Base-by-base conservation (phyloP, 768 basidiomycete species). In the Serendipita vermifera region DNA sequence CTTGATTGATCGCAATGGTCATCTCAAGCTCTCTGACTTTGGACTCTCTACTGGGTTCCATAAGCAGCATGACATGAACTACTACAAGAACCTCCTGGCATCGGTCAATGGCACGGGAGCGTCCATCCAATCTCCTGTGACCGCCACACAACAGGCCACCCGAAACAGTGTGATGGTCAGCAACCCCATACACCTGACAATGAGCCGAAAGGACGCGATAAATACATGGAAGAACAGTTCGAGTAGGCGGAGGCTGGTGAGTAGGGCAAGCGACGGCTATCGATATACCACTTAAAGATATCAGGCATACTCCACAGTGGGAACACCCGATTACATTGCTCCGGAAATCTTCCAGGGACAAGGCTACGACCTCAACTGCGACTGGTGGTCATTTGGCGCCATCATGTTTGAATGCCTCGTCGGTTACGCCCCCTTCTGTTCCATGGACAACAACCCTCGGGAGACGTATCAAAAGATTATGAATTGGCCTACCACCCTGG, bases 11-110 rank as follows among this genome's bases (percentile, higher is more conserved):
- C 89, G 92, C 65, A 83, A 87, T 55, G 96, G 96, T 0, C 96
- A 99, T 69, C 77, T 99, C 72, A 99, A 99, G 67, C 79, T 99
- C 33, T 97, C 93, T 58, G 96, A 99, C 69, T 99, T 99, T 64
- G 94, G 96, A 57, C 80, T 99, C 43, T 96, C 94, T 1, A 98
- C 96, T n/a, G 96, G 96, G 2, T 98, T 98, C 71, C 93, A 97
- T 70, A 97, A 96, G 65, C 87, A 92, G 64, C 93, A 98, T 65
- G 93, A 97, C 67, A 90, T 91, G 22, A 83, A 78, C 56, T 99
- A 99, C 69, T 98, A 99, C 64, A 87, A 93, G 64, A 81, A 82
- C 40, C 71, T 98, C 33, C 72, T 97, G 32, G 91, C 92, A 55
- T 76, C 75, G 59, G 78, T 79, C 60, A 78, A 71, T 33, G 74